A percentile compares a stretch with the other conserved stretches of the same genome.
phyloP scores from a whole-genome alignment of 129 eudicot species.

The Helianthus tuberosus region DNA sequence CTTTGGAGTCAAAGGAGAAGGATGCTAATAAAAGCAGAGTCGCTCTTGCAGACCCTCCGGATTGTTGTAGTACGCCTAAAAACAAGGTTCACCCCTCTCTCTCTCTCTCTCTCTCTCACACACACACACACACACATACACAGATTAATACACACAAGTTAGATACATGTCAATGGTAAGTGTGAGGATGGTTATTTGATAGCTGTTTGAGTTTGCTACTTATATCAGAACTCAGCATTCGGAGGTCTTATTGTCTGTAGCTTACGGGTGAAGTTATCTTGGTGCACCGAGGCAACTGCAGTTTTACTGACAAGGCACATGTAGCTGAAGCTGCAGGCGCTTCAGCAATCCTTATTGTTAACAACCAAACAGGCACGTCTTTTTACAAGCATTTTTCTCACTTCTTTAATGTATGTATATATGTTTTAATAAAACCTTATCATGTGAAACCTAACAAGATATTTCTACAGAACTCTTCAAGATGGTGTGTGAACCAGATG shows the following conservation, averaged over 20 bases:
- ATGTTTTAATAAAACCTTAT: not conserved
- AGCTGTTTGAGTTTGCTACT: conserved; percentile 34
- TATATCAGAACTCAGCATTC: conserved; percentile 44
- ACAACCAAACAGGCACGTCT: conserved; percentile 68
- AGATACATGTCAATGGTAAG: conserved; percentile 17
- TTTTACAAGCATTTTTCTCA: conserved; percentile 16
- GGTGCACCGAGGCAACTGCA: conserved; percentile 98
- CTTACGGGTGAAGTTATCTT: conserved; percentile 94
- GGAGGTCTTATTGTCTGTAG: conserved; percentile 56
- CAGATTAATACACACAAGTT: not conserved
- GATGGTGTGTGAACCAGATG: conserved; percentile 93
- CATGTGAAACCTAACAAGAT: conserved; percentile 23
- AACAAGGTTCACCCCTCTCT: conserved; percentile 58
- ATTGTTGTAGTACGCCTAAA: conserved; percentile 87
- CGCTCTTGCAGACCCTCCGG: conserved; percentile 94
- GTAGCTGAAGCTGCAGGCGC: conserved; percentile 99
- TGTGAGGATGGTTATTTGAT: conserved; percentile 27
- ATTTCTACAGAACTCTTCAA: conserved; percentile 81
- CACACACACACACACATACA: not conserved
- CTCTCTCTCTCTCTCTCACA: not conserved
- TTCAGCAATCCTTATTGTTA: conserved; percentile 85
- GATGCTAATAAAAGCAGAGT: conserved; percentile 82
- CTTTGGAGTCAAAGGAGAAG: conserved; percentile 95
- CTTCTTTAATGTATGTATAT: not conserved
- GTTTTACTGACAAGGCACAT: conserved; percentile 87